These are phyloP conservation scores for Porpolomopsis calyptriformis DNA, from an alignment of 768 basidiomycete genomes.

Conservation along the genomic window DNA sequence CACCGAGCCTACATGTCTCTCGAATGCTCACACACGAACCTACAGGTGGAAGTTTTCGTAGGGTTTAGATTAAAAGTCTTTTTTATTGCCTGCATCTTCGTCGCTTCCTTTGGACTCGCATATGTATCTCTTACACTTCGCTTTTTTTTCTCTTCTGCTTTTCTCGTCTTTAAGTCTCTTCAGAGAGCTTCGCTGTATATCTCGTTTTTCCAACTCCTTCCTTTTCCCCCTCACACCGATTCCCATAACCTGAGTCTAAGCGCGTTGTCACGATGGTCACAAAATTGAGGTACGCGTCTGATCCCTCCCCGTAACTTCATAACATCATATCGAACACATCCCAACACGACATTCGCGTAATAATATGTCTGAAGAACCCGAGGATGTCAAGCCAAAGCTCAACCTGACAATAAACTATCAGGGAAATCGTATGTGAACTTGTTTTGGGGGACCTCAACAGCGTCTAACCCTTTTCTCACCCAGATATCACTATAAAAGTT, in stretches of 20 bases:
- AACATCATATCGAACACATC: no score
- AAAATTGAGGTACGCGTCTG: no score
- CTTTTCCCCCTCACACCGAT: no score
- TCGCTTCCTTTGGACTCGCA: neutral
- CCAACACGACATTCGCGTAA: neutral
- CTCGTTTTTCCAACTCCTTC: neutral
- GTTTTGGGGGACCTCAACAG: neutral
- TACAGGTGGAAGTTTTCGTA: slow-evolving; percentile 34
- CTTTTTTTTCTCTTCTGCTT: no score
- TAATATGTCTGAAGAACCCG: slow-evolving; percentile 39
- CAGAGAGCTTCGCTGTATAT: neutral
- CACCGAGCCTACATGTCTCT: neutral
- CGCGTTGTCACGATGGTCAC: neutral
- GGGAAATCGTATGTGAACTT: slow-evolving; percentile 31
- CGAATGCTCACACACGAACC: neutral
- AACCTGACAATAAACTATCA: slow-evolving; percentile 50
- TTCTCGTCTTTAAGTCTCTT: no score
- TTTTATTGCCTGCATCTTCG: neutral
- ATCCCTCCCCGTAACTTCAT: no score
- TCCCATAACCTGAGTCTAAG: no score
- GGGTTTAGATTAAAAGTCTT: slow-evolving; percentile 3
- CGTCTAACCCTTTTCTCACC: slow-evolving; percentile 4
- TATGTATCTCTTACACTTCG: no score
- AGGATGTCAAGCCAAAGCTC: slow-evolving; percentile 62
- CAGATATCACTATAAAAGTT: slow-evolving; percentile 61